A percentile compares a stretch with the other conserved stretches of the same genome.
phyloP scores from a whole-genome alignment of 306 rosid genomes.

The Gastrolobium villosum region DNA sequence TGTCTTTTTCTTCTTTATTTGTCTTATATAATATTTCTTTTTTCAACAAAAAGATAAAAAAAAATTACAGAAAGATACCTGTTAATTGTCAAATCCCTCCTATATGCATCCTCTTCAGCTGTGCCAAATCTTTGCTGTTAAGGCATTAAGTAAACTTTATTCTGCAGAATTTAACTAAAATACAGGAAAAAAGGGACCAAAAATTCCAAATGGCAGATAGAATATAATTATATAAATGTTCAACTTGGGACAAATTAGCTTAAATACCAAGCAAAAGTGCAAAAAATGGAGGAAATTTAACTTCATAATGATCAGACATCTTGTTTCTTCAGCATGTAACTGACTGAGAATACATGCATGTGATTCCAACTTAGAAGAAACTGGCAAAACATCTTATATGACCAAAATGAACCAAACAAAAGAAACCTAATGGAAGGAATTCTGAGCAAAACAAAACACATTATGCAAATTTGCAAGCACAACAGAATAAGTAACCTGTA shows the following conservation, averaged over 20 bases:
- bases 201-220: slow-evolving; percentile 31
- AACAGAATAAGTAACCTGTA: not conserved
- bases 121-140: slow-evolving; percentile 90
- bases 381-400: slow-evolving; percentile 4
- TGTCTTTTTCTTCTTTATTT: slow-evolving; percentile 21
- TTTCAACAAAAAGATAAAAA: not conserved
- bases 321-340: slow-evolving; percentile 18
- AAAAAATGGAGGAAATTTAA: not conserved
- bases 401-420: not conserved
- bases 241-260: slow-evolving; percentile 35
- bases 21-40: not conserved
- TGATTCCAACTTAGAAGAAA: slow-evolving; percentile 33
- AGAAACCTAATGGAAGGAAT: not conserved
- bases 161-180: slow-evolving; percentile 27
- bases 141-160: slow-evolving; percentile 46
- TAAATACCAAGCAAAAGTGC: slow-evolving; percentile 5
- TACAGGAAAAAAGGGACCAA: slow-evolving; percentile 19
- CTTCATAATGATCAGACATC: not conserved
- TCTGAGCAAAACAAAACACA: slow-evolving; percentile 5
- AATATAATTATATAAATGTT: not conserved
- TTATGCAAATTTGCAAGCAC: not conserved
- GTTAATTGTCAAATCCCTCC: slow-evolving; percentile 97
- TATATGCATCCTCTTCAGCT: slow-evolving; percentile 91
- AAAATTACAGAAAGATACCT: slow-evolving; percentile 60
- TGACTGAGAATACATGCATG: slow-evolving; percentile 9